phyloP scores from a whole-genome alignment of 495 filamentous ascomycete species.

The Aspergillus coremiiformis region DNA sequence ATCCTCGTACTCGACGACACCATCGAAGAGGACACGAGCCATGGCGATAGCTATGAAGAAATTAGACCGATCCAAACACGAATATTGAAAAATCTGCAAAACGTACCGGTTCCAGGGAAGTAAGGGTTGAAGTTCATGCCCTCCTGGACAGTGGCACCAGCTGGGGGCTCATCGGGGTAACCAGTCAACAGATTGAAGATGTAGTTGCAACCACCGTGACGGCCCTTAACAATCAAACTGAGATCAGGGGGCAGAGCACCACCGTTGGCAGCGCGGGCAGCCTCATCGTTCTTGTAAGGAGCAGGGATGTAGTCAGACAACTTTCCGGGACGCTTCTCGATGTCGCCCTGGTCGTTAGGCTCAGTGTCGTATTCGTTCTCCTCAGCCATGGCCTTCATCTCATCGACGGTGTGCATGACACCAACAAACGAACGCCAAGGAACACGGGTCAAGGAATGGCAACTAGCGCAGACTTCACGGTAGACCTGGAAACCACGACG shows the following conservation, averaged over 20 bases:
- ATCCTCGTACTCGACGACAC: conserved; percentile 97
- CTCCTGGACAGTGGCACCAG: conserved; percentile 68
- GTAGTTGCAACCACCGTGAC: conserved; percentile 98
- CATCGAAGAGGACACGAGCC: conserved; percentile 96
- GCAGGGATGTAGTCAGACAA: conserved; percentile 91
- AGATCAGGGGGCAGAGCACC: conserved; percentile 97
- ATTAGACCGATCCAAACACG: neutral
- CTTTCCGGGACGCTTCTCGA: conserved; percentile 97
- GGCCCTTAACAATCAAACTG: conserved; percentile 92
- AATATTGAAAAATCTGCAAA: conserved; percentile 3
- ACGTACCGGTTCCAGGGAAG: conserved; percentile 87
- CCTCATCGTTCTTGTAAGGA: conserved; percentile 98
- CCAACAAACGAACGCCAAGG: conserved; percentile 92
- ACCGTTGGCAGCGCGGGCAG: conserved; percentile 94
- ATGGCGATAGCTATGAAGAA: conserved; percentile 71
- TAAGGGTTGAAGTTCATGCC: conserved; percentile 99
- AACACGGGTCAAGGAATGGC: conserved; percentile 91
- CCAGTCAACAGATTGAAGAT: conserved; percentile 96
- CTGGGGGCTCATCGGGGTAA: conserved; percentile 93
- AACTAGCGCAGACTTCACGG: conserved; percentile 94
- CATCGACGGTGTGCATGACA: conserved; percentile 86
- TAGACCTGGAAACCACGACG: conserved; percentile 99
- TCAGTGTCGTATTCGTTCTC: conserved; percentile 98
- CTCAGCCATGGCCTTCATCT: conserved; percentile 93
- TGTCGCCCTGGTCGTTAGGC: conserved; percentile 95